A percentile compares a stretch with the other conserved stretches of the same genome.
Evolutionary conservation across 495 filamentous ascomycete species (phyloP).

Genomic region (Xylaria sp.): DNA sequence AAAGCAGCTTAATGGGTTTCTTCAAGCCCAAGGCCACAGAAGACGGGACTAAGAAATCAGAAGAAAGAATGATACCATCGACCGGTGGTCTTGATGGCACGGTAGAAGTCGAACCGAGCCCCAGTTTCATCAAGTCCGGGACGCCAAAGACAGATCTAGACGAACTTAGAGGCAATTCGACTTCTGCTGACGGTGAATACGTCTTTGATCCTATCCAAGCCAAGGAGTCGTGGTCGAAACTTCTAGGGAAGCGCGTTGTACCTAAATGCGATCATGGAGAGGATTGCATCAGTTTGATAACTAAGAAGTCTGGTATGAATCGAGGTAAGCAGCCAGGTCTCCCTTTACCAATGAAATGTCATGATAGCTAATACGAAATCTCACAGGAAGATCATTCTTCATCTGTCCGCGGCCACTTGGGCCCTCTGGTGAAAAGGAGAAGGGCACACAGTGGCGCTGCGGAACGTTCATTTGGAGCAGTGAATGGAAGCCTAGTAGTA

Average conservation of each 20-base stretch:
- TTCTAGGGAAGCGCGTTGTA: conserved; percentile 75
- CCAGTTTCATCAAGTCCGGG: conserved; percentile 4
- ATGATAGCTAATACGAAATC: background rate
- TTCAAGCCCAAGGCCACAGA: conserved; percentile 67
- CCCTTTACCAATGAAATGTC: background rate
- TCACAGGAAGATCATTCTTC: conserved; percentile 79
- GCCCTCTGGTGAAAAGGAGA: conserved; percentile 82
- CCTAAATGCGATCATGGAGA: conserved; percentile 90
- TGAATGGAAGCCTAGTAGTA: conserved; percentile 66
- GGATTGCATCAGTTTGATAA: conserved; percentile 78
- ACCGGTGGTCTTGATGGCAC: conserved; percentile 26
- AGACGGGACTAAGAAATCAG: conserved; percentile 8
- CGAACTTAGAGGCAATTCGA: conserved; percentile 1
- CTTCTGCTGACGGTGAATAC: conserved; percentile 31
- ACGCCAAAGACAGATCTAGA: conserved; percentile 11
- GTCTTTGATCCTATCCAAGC: conserved; percentile 73
- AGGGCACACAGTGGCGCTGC: conserved; percentile 83
- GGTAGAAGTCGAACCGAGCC: conserved; percentile 25
- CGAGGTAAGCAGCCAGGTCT: conserved; percentile 50
- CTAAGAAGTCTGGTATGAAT: conserved; percentile 88
- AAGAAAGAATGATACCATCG: conserved; percentile 12
- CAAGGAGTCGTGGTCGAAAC: conserved; percentile 85
- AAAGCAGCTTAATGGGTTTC: conserved; percentile 83
- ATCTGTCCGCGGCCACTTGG: conserved; percentile 83
- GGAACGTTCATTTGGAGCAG: conserved; percentile 90